A percentile compares a stretch with the other conserved stretches of the same genome.
Evolutionary conservation across 306 rosid species (phyloP).

Genomic region (Glycine latifolia): DNA sequence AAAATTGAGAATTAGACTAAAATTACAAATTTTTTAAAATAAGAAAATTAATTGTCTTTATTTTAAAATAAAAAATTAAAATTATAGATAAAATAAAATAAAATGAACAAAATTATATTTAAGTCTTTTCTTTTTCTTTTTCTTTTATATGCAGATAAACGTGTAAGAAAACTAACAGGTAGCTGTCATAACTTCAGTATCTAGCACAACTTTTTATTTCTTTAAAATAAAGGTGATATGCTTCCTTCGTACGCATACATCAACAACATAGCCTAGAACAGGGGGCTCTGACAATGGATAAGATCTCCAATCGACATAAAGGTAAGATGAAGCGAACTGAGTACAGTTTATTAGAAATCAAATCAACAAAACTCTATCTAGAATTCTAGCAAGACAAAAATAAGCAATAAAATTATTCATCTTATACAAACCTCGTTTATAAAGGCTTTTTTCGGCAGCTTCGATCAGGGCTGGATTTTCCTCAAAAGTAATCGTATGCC

Average conservation of each 20-base stretch:
- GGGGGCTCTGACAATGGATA: neutral
- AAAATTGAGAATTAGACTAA: no score
- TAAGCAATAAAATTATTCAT: constrained; percentile 8
- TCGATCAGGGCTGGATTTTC: constrained; percentile 62
- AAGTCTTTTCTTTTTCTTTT: no score
- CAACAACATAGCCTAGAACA: neutral
- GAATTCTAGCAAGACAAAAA: constrained; percentile 1
- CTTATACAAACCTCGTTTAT: constrained; percentile 69
- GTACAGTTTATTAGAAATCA: neutral
- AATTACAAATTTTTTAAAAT: no score
- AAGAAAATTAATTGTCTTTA: no score
- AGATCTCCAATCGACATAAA: neutral
- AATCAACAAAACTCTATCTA: neutral
- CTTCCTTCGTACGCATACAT: neutral
- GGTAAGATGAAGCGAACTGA: neutral
- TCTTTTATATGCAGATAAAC: no score
- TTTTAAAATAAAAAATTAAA: no score
- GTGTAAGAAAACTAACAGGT: no score
- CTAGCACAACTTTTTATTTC: neutral
- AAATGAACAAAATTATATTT: no score
- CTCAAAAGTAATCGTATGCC: constrained; percentile 65
- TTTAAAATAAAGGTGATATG: neutral
- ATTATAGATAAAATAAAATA: no score
- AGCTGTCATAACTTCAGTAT: no score
- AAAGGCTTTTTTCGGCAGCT: constrained; percentile 66